phyloP scores from a whole-genome alignment of 306 rosid species.

The Cucurbita ficifolia region DNA sequence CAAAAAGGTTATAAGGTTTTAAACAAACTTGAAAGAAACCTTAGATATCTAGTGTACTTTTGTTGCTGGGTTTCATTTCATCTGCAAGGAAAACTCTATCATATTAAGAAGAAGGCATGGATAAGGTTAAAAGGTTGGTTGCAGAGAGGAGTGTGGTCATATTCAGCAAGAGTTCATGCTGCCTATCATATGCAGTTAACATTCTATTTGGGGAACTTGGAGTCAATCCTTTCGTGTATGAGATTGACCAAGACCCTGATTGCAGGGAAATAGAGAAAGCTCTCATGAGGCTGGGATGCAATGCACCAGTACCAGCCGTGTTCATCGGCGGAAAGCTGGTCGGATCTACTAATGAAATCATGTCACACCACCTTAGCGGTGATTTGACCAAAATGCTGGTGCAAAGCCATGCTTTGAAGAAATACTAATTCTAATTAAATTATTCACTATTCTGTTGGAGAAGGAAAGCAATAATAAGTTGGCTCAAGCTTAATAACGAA shows the following conservation, averaged over 20 bases:
- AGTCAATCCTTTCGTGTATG: conserved; percentile 46
- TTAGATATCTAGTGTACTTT: not conserved
- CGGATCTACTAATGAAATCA: conserved; percentile 91
- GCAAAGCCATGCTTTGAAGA: conserved; percentile 28
- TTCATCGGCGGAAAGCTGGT: conserved; percentile 72
- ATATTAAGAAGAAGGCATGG: conserved; percentile 32
- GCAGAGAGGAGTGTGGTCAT: conserved; percentile 79
- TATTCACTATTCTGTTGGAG: conserved; percentile 19
- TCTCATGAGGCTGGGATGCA: conserved; percentile 48
- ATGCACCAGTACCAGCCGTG: conserved; percentile 67
- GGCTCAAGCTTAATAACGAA: conserved; percentile 26
- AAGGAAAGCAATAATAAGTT: conserved; percentile 36
- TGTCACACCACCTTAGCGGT: conserved; percentile 92
- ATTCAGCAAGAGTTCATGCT: conserved; percentile 90
- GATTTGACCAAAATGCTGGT: conserved; percentile 37
- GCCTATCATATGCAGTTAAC: conserved; percentile 70
- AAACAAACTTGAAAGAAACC: conserved; percentile 9
- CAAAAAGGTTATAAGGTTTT: conserved; percentile 26
- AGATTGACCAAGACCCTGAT: conserved; percentile 79
- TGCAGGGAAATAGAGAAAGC: conserved; percentile 86
- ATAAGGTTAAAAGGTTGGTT: conserved; percentile 68
- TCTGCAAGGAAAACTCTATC: not conserved
- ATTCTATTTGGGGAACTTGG: conserved; percentile 56
- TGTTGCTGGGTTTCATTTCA: not conserved
- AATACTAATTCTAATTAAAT: not conserved